Base-by-base conservation (phyloP, 148 eudicot species). In the Amaranthus palmeri region DNA sequence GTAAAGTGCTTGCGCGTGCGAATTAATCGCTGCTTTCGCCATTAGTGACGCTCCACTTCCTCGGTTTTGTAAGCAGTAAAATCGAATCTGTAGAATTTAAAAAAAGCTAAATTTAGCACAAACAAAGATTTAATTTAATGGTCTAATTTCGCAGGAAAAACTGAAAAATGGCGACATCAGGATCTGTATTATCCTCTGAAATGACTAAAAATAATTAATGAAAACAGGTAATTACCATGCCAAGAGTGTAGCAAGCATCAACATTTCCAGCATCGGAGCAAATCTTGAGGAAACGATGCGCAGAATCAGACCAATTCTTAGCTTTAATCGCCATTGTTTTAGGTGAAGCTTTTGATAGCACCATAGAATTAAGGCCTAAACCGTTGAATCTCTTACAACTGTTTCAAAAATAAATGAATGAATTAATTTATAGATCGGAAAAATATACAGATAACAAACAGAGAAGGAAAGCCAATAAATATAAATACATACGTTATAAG, bases 241-340 rank as follows among this genome's bases (percentile, higher is more conserved):
- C 96, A 7, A 92, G 89, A 66, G 79, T 81, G 79, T 85, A 92
- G 56, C 86, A 89, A 46, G 97, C 97, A 61, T 92, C 96, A 17
- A 79, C 73, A 70, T 84, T 87, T 17, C 89, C 96, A 14, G 87
- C 79, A 71, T 89, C 92, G 59, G 90, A 79, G 40, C 89, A 86
- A 6, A 65, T 81, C 68, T 89, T 86, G 11, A 92, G 72, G 69
- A 92, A 92, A 4, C 79, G 83, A 76, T 89, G 88, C 78, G 90
- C 79, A 0, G 83, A 79, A 12, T 85, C 95, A n/a, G 80, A 82
- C 96, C 97, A 92, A 10, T 82, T 92, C 13, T 78, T 77, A 0
- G 91, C 93, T 72, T 71, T 81, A 12, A 92, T 74, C 3, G 85
- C 84, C 1, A 92, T 75, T 64, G 72, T 68, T 70, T 81, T 77